A percentile compares a stretch with the other conserved stretches of the same genome.
phyloP scores from a whole-genome alignment of 2,329 filamentous ascomycete genomes.

The Colletotrichum spaethianum region DNA sequence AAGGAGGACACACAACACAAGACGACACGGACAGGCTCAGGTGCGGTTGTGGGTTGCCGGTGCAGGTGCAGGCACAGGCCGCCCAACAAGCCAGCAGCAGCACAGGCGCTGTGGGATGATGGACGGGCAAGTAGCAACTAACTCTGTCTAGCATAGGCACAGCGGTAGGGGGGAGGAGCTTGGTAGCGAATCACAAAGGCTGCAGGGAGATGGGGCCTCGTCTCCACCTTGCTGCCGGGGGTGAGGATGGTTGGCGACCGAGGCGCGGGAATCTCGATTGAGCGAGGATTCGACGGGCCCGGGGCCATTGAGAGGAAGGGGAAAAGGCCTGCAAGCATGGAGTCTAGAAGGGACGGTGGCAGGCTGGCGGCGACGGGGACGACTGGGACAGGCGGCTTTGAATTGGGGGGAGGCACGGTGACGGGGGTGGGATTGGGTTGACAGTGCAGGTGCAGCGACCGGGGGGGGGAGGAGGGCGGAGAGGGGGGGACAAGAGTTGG shows the following conservation, averaged over 20 bases:
- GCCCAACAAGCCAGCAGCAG: not conserved
- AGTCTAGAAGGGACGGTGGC: conserved; percentile 3
- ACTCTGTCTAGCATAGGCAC: not conserved
- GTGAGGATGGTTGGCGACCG: not conserved
- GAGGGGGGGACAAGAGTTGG: not conserved
- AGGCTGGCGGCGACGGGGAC: not conserved
- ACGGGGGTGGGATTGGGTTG: conserved; percentile 8
- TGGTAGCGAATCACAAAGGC: not conserved
- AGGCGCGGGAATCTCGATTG: conserved; percentile 10
- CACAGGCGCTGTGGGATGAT: not conserved
- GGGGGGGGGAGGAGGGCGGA: not conserved
- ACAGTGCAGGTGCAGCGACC: conserved; percentile 17
- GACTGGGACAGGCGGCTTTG: conserved; percentile 27
- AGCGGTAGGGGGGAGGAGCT: not conserved
- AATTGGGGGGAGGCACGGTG: not conserved
- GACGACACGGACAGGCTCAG: not conserved
- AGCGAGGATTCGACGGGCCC: conserved; percentile 5
- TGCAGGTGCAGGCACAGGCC: not conserved
- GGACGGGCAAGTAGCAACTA: not conserved
- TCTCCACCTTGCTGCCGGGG: conserved; percentile 1
- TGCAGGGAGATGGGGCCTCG: not conserved
- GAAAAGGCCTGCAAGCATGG: conserved; percentile 26
- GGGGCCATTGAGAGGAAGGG: conserved; percentile 19
- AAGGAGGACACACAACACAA: conserved; percentile 6
- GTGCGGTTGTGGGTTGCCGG: not conserved